Percentiles rank a stretch among this genome's conserved stretches.
phyloP scores from a whole-genome alignment of 208 protist species.

The Leptomonas pyrrhocoris region DNA sequence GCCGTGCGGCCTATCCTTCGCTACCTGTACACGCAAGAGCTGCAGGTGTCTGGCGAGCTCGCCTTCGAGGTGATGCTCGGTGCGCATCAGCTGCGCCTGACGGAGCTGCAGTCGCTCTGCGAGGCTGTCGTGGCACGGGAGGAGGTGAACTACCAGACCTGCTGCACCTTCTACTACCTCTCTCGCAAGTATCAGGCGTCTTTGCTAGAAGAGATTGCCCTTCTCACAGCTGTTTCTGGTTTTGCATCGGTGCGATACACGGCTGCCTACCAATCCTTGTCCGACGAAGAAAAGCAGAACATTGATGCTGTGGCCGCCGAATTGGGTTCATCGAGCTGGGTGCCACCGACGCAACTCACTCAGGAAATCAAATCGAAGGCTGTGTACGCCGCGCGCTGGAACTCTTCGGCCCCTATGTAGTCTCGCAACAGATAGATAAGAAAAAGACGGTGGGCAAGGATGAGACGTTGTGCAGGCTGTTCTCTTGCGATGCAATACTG shows the following conservation, averaged over 20 bases:
- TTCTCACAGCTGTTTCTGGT: conserved; percentile 75
- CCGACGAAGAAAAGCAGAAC: conserved; percentile 48
- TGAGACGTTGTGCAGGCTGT: conserved; percentile 8
- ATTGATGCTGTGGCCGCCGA: conserved; percentile 74
- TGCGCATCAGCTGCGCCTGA: conserved; percentile 56
- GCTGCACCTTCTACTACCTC: conserved; percentile 75
- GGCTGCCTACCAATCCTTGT: conserved; percentile 44
- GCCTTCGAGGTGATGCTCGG: conserved; percentile 75
- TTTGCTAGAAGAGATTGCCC: conserved; percentile 75
- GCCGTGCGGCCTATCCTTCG: conserved; percentile 66
- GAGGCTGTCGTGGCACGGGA: conserved; percentile 78
- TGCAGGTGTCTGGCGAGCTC: conserved; percentile 48
- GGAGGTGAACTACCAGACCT: conserved; percentile 84
- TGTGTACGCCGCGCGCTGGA: conserved; percentile 60
- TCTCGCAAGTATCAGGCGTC: conserved; percentile 65
- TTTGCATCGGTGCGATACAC: conserved; percentile 64
- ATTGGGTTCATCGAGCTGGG: conserved; percentile 64
- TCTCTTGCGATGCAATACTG: too few species aligned
- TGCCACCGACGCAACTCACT: conserved; percentile 51
- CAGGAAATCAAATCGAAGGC: conserved; percentile 56
- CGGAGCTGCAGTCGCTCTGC: conserved; percentile 69
- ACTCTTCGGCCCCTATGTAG: conserved; percentile 26
- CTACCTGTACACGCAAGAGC: conserved; percentile 77
- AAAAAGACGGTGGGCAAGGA: too few species aligned
- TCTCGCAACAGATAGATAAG: background rate